phyloP scores from a whole-genome alignment of 768 basidiomycete species.

The Sporobolomyces pararoseus region DNA sequence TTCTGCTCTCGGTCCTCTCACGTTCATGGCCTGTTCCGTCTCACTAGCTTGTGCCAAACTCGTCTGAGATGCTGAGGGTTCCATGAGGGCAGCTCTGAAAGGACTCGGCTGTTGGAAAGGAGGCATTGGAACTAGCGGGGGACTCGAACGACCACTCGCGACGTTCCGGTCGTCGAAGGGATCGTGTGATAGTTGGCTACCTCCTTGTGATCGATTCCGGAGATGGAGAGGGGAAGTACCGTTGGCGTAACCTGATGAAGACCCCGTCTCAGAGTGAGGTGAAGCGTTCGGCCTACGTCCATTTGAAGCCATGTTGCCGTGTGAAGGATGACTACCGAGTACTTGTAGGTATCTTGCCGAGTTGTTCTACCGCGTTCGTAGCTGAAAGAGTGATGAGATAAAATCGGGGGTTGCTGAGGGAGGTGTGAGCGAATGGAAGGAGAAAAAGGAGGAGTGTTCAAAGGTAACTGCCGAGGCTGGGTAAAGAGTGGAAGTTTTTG shows the following conservation, averaged over 20 bases:
- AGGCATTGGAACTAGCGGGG: conserved; percentile 1
- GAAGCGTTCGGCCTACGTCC: conserved; percentile 8
- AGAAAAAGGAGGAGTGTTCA: neutral
- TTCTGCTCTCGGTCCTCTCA: conserved; percentile 15
- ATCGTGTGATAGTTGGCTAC: neutral
- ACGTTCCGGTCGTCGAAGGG: conserved; percentile 27
- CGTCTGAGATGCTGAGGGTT: neutral
- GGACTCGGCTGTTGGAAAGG: conserved; percentile 6
- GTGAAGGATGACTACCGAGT: neutral
- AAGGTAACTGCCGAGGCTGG: neutral
- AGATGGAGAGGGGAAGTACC: conserved; percentile 2
- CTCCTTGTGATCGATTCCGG: conserved; percentile 18
- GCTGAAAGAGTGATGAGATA: neutral
- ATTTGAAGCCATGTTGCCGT: neutral
- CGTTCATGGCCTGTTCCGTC: conserved; percentile 23
- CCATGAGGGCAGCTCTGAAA: conserved; percentile 16
- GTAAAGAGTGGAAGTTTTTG: neutral
- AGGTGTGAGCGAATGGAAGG: too few species aligned
- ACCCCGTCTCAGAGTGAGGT: neutral
- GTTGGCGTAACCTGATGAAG: conserved; percentile 8
- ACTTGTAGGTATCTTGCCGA: neutral
- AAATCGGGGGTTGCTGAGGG: too few species aligned
- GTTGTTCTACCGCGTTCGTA: too few species aligned
- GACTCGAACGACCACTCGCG: conserved; percentile 10
- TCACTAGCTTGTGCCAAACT: neutral